These are phyloP conservation scores for Mentha longifolia DNA, from an alignment of 257 asterid species.

Conservation along the genomic window DNA sequence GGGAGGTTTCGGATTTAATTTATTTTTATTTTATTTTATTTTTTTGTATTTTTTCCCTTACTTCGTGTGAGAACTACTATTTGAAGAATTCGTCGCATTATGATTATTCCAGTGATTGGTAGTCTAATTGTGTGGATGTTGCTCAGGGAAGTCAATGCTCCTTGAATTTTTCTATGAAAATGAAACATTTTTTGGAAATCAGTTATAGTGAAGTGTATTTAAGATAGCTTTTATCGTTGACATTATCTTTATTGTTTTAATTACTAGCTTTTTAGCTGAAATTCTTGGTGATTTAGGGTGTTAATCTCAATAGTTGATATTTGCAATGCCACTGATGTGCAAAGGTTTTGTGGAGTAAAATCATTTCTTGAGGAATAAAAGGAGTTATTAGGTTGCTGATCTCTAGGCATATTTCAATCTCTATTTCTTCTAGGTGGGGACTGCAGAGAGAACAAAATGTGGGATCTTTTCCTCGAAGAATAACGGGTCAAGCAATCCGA, in stretches of 20 bases:
- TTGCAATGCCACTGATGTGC: not conserved
- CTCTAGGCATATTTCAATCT: conserved; percentile 1
- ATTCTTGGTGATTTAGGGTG: not conserved
- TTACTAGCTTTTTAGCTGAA: conserved; percentile 17
- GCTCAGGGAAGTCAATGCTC: not conserved
- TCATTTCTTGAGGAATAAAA: not conserved
- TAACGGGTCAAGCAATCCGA: conserved; percentile 53
- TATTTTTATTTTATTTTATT: no score
- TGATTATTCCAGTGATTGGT: not conserved
- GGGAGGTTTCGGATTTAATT: not conserved
- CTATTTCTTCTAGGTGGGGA: conserved; percentile 46
- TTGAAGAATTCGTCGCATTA: not conserved
- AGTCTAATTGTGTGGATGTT: not conserved
- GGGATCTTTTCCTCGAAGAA: conserved; percentile 41
- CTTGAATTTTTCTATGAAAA: not conserved
- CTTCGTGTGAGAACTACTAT: not conserved
- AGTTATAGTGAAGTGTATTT: not conserved
- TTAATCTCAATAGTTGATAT: not conserved
- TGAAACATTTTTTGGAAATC: not conserved
- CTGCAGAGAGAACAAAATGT: conserved; percentile 37
- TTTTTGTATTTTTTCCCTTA: not conserved
- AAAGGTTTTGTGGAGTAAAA: not conserved
- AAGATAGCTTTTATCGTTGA: not conserved
- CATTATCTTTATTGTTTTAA: not conserved
- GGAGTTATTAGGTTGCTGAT: not conserved